Evolutionary conservation across 163 green algal genomes (phyloP).

Genomic region (Scenedesmus sp.): DNA sequence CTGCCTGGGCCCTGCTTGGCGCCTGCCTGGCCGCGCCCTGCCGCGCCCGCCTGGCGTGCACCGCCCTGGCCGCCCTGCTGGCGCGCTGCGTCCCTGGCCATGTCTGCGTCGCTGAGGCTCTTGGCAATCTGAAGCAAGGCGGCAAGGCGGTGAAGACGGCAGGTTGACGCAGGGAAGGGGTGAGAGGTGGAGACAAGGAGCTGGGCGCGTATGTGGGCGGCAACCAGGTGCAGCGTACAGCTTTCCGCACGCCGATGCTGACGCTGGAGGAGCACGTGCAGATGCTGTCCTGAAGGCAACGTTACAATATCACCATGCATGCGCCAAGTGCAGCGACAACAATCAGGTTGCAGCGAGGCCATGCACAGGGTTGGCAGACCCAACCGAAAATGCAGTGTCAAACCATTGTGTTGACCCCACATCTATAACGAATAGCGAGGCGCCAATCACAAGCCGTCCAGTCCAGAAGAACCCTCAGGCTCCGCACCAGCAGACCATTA

Average conservation of each 20-base stretch:
- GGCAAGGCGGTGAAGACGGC: not conserved
- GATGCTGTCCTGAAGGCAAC: not conserved
- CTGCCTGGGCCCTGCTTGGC: constrained; percentile 3
- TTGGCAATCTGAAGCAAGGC: not conserved
- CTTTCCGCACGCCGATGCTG: too few species aligned
- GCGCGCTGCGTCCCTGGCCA: not conserved
- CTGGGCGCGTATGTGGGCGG: too few species aligned
- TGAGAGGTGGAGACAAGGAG: not conserved
- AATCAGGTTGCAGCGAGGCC: not conserved
- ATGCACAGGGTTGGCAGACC: not conserved
- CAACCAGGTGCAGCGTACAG: too few species aligned
- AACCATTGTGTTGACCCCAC: too few species aligned
- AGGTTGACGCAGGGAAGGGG: not conserved
- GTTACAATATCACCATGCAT: not conserved
- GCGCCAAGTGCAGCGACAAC: too few species aligned
- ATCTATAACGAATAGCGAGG: too few species aligned
- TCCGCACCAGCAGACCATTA: too few species aligned
- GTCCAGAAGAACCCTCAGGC: too few species aligned
- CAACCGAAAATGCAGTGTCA: too few species aligned
- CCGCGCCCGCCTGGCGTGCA: not conserved
- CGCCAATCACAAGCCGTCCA: too few species aligned
- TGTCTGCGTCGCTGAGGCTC: not conserved
- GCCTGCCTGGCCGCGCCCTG: not conserved
- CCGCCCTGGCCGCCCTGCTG: too few species aligned
- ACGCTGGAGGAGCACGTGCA: not conserved